A percentile compares a stretch with the other conserved stretches of the same genome.
These are phyloP conservation scores for Boletus subcaerulescens DNA, from an alignment of 768 basidiomycete genomes.

Conservation along the genomic window DNA sequence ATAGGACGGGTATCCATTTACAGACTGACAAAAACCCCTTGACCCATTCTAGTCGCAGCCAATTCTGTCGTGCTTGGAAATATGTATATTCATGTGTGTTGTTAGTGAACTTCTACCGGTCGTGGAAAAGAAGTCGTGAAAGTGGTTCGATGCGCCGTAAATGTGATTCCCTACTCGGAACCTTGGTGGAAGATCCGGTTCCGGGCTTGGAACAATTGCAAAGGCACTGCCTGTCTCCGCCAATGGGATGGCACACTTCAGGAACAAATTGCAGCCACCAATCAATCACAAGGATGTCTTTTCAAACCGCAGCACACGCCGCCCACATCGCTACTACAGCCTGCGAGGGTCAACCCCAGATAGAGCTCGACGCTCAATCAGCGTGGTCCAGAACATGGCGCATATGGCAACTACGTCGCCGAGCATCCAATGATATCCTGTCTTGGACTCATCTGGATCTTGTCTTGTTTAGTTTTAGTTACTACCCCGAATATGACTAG, in stretches of 20 bases:
- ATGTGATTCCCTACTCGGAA: slow-evolving; percentile 24
- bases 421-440: slow-evolving; percentile 31
- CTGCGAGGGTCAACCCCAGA: slow-evolving; percentile 21
- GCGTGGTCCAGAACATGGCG: slow-evolving; percentile 31
- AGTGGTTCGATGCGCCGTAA: slow-evolving; percentile 25
- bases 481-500: slow-evolving; percentile 40
- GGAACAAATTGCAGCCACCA: slow-evolving; percentile 28
- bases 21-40: slow-evolving; percentile 22
- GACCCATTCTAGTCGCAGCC: slow-evolving; percentile 17
- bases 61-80: slow-evolving; percentile 13
- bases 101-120: slow-evolving; percentile 23
- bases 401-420: slow-evolving; percentile 38
- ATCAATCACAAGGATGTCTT: slow-evolving; percentile 23
- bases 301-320: slow-evolving; percentile 23
- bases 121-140: slow-evolving; percentile 18
- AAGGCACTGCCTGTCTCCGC: slow-evolving; percentile 29
- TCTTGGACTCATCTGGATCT: slow-evolving; percentile 23
- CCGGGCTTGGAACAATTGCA: slow-evolving; percentile 29
- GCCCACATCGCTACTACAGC: slow-evolving; percentile 10
- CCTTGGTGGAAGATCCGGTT: slow-evolving; percentile 32
- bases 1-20: slow-evolving; percentile 12
- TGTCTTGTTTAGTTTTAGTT: slow-evolving; percentile 13
- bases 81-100: slow-evolving; percentile 11
- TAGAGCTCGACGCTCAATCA: slow-evolving; percentile 18
- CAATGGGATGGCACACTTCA: slow-evolving; percentile 22